These are phyloP conservation scores for Cryphonectria carpinicola DNA, from an alignment of 2,329 filamentous ascomycete species.

Conservation along the genomic window DNA sequence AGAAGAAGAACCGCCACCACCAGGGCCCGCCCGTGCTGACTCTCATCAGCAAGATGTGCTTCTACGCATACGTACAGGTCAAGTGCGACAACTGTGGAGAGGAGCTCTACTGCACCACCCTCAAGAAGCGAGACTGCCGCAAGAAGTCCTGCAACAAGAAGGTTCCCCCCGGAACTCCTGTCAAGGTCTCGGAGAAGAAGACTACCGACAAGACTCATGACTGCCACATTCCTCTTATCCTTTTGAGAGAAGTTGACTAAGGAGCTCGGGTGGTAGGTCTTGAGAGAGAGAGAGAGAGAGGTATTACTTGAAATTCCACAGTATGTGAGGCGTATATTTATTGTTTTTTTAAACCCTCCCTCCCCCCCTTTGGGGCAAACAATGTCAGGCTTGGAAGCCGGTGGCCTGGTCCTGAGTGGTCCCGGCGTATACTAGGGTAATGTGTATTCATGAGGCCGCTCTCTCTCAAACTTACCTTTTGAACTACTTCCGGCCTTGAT, in stretches of 20 bases:
- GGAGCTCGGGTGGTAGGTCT: not conserved
- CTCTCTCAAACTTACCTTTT: not conserved
- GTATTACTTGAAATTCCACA: too few species aligned
- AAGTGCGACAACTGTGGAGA: not conserved
- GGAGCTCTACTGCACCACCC: not conserved
- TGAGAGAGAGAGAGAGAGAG: not conserved
- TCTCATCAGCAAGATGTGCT: conserved; percentile 8
- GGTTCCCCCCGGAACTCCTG: not conserved
- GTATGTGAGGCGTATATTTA: too few species aligned
- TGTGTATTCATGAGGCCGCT: not conserved
- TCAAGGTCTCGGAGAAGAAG: not conserved
- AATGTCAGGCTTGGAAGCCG: not conserved
- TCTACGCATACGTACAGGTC: not conserved
- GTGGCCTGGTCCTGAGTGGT: not conserved
- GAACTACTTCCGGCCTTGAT: not conserved
- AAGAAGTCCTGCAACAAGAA: conserved; percentile 11
- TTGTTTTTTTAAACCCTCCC: too few species aligned
- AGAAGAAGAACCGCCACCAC: not conserved
- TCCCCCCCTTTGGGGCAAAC: too few species aligned
- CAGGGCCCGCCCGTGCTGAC: too few species aligned
- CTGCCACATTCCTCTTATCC: conserved; percentile 11
- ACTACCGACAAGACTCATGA: not conserved
- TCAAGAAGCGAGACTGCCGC: conserved; percentile 16
- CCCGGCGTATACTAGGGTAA: not conserved
- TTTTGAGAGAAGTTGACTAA: not conserved